Evolutionary conservation across 371 early-diverging fungal genomes (phyloP), one percentile per base, ranked within the genome.

Genomic region (Apophysomyces variabilis): DNA sequence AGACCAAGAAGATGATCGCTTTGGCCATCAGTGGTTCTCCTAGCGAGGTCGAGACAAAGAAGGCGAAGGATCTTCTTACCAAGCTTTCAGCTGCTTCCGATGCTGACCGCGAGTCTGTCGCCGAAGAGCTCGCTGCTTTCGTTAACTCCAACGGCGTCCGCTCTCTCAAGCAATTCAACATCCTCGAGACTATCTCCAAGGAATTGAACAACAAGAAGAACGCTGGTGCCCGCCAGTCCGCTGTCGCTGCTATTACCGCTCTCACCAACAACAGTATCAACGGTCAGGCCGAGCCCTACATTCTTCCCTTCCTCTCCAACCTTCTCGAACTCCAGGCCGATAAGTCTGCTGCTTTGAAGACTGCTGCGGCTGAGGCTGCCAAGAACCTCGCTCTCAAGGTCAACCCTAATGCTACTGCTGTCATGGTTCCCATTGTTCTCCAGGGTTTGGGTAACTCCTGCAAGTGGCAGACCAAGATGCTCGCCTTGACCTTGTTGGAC

Each of bases 391-490:
- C 83, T 66, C 70, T 66, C 21, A 77, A 77, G 57, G 70, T 86
- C 60, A 85, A 86, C 9, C 82, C 88, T 9, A 72, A 83, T 62
- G 84, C 89, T 37, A 80, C 86, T 45, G 72, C 75, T 18, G 70
- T 79, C 50, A 66, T 89, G n/a, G 72, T 91, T 16, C 91, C 91
- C 14, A 63, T 77, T 56, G 75, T 91, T 35, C 79, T 83, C 44
- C 85, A 87, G 26, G 82, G 77, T 66, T 82, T 89, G 65, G 78
- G 71, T 62, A 85, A 89, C 74, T 84, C 87, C 50, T 87, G 85
- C 66, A 92, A 92, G 75, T 92, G 92, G 92, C 92, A 91, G 74
- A 87, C 90, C 62, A 88, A 89, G 77, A 84, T 86, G 37, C 89
- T 83, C 37, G 79, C 90, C 45, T 67, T 91, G 61, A 72, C 87